A percentile compares a stretch with the other conserved stretches of the same genome.
Evolutionary conservation across 2,329 filamentous ascomycete species (phyloP).

Genomic region (Bipolaris gigantea): DNA sequence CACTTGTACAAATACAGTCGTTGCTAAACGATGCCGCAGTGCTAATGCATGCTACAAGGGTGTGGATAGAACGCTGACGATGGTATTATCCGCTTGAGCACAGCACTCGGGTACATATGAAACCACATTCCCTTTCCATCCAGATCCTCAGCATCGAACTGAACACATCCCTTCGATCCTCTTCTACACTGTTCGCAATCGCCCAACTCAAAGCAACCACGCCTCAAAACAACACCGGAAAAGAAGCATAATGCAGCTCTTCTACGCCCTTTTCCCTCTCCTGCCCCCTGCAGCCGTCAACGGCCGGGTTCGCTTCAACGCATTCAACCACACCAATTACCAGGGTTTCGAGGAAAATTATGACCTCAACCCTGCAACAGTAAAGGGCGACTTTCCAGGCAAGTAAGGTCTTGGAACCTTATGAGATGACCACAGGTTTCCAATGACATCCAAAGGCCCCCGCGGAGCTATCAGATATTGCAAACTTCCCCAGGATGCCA

Average conservation of each 20-base stretch:
- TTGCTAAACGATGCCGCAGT: neutral
- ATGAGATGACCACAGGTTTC: neutral
- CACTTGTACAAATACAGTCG: neutral
- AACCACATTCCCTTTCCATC: neutral
- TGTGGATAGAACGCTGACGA: neutral
- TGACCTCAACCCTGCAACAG: slow-evolving; percentile 3
- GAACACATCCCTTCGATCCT: neutral
- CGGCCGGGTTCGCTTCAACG: slow-evolving; percentile 3
- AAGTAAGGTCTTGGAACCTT: neutral
- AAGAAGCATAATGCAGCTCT: neutral
- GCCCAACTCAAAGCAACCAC: neutral
- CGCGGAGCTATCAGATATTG: slow-evolving; percentile 4
- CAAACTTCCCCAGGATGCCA: slow-evolving; percentile 6
- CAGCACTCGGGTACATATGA: neutral
- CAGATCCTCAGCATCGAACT: neutral
- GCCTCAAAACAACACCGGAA: neutral
- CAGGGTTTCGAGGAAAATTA: slow-evolving; percentile 7
- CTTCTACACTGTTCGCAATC: neutral
- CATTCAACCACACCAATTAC: slow-evolving; percentile 6
- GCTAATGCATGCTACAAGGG: neutral
- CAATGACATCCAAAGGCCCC: slow-evolving; percentile 3
- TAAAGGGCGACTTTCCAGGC: slow-evolving; percentile 10
- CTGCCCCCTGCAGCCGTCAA: slow-evolving; percentile 3
- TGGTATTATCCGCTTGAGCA: neutral
- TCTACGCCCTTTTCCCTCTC: neutral